These are phyloP conservation scores for Chaetomium strumarium DNA, from an alignment of 2,329 filamentous ascomycete genomes.

Conservation along the genomic window DNA sequence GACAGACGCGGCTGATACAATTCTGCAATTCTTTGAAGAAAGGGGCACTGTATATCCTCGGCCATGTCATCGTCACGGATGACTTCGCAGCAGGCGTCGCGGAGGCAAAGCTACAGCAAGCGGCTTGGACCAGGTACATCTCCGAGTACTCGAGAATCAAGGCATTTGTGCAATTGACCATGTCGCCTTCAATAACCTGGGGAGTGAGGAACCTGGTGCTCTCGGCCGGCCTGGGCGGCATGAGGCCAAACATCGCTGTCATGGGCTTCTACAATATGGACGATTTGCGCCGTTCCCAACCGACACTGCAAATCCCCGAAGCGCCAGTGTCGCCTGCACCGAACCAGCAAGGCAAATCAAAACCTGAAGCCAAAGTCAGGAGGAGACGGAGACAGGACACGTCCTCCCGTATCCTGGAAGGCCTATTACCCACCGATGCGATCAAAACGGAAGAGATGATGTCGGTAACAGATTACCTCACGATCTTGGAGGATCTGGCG, in stretches of 20 bases:
- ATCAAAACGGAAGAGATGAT: slow-evolving; percentile 65
- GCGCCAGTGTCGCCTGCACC: slow-evolving; percentile 30
- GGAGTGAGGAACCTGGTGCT: slow-evolving; percentile 77
- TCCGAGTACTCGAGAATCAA: slow-evolving; percentile 77
- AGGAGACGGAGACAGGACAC: slow-evolving; percentile 46
- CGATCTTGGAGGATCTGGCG: slow-evolving; percentile 75
- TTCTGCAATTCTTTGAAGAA: slow-evolving; percentile 93
- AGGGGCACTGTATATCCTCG: slow-evolving; percentile 75
- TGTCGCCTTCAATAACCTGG: slow-evolving; percentile 79
- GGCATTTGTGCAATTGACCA: slow-evolving; percentile 80
- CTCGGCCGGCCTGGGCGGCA: slow-evolving; percentile 75
- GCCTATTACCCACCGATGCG: slow-evolving; percentile 60
- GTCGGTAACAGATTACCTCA: slow-evolving; percentile 68
- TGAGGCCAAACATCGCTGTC: slow-evolving; percentile 83
- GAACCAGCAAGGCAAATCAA: slow-evolving; percentile 22
- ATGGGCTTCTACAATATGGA: slow-evolving; percentile 76
- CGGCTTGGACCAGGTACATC: slow-evolving; percentile 80
- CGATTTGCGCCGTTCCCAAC: slow-evolving; percentile 58
- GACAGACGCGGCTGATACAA: slow-evolving; percentile 75
- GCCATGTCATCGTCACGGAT: slow-evolving; percentile 80
- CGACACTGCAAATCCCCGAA: slow-evolving; percentile 52
- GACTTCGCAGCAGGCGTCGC: slow-evolving; percentile 74
- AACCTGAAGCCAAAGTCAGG: slow-evolving; percentile 29
- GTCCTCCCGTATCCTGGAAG: slow-evolving; percentile 50
- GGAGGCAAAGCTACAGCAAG: slow-evolving; percentile 75